Base-by-base conservation (phyloP, 2,329 filamentous ascomycete genomes). In the Ascosphaera aggregata region DNA sequence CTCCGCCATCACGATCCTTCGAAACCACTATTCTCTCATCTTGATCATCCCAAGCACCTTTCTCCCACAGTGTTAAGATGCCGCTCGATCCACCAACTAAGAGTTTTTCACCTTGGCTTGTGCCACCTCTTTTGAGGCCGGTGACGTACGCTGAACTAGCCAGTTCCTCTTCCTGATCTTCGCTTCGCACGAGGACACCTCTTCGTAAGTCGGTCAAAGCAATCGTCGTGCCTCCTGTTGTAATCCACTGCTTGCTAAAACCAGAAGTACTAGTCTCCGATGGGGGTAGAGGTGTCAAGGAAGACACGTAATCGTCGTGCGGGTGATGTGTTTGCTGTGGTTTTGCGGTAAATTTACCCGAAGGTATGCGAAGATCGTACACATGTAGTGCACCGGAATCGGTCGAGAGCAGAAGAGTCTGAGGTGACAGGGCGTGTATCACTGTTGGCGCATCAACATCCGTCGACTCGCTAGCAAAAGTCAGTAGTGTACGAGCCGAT, bases 101-200 rank as follows among this genome's bases (percentile, higher is more conserved):
- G 2, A 89, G 66, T 52, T 78, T 78, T 49, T 76, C 67, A 3
- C 81, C 81, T 36, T 80, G 78, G 49, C 72, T 76, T 4, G 67
- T 66, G 20, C 68, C 69, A 31, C 59, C 60, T 20, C 76, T 73
- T 0, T 79, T 73, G 43, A 93, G 59, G 0, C 84, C 84, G 0
- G 75, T 69, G 15, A 95, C 73, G 51, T 82, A 80, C 36, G 73
- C 64, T 1, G 79, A 78, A 49, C 77, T 80, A n/a, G 94, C 66
- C 42, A 95, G 61, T 57, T 95, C 82, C 46, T 94, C 85, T 49
- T 91, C 89, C 53, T 95, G 89, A 50, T 95, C 84, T 52, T 94
- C 89, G 47, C 82, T 93, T 43, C 77, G 77, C 2, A 85, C 77
- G 34, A 95, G 62, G 4, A 94, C 80, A 11, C 86, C 86, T 37